Conservation (phyloP, 2,329 filamentous ascomycete genomes). For the Atkinsonella hypoxylon region DNA sequence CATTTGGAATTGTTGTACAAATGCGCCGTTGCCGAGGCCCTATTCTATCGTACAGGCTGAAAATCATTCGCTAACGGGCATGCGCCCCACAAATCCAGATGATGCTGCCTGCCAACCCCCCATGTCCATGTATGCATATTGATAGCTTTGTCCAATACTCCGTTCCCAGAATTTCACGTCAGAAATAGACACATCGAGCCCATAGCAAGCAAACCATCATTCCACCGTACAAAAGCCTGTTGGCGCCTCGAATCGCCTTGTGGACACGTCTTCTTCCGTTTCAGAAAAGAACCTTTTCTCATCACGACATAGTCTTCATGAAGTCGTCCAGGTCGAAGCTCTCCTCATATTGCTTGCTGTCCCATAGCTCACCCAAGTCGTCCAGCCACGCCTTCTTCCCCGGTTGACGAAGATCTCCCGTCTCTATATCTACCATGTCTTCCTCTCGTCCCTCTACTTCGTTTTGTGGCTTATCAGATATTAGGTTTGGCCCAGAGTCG, state of each 20-base stretch:
- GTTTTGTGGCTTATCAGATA: slow-evolving; percentile 47
- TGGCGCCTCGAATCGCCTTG: not conserved
- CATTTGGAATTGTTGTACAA: slow-evolving; percentile 2
- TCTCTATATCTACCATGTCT: slow-evolving; percentile 88
- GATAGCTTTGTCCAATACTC: not conserved
- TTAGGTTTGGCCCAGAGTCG: slow-evolving; percentile 57
- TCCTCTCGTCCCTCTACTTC: slow-evolving; percentile 54
- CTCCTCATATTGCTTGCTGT: slow-evolving; percentile 95
- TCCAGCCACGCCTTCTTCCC: slow-evolving; percentile 95
- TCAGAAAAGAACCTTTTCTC: not conserved
- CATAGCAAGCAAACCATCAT: not conserved
- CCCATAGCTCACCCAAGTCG: slow-evolving; percentile 91
- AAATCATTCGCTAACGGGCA: slow-evolving; percentile 2
- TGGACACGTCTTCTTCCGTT: not conserved
- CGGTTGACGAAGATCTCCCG: slow-evolving; percentile 84
- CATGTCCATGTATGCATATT: not conserved
- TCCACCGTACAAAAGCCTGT: not conserved
- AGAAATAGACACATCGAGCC: not conserved
- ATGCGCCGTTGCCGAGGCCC: not conserved
- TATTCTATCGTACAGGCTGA: slow-evolving; percentile 2
- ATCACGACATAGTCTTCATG: slow-evolving; percentile 75
- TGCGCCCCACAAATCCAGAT: not conserved
- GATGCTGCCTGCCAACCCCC: not conserved
- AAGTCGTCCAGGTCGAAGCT: slow-evolving; percentile 95
- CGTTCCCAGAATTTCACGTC: not conserved